Evolutionary conservation across 495 filamentous ascomycete species (phyloP), one percentile per base, ranked within the genome.

Genomic region (Darksidea phi): DNA sequence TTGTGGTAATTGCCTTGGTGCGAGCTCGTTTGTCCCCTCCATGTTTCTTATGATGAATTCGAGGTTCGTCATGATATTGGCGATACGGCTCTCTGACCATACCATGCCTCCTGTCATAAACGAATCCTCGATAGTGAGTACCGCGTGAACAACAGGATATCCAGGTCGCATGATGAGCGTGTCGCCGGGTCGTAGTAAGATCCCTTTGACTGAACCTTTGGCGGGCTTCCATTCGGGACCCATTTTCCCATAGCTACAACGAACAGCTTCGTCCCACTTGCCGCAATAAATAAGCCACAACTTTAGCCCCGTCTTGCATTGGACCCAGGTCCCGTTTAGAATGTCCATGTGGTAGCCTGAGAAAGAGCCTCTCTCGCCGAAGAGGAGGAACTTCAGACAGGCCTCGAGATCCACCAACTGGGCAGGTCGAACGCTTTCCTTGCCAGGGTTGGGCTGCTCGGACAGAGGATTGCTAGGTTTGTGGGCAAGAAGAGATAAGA

Each of bases 91-190:
- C 42, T 45, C 42, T 13, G 42, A 13, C 42, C 42, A 45, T 45
- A 45, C 15, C 42, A 45, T 45, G 42, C 42, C 42, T 4, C 42
- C 42, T 5, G 42, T 45, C 42, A 45, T 45, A 13, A 45, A 45
- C 4, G 42, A 17, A 13, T 45, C 42, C 42, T 45, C 42, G 42
- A 45, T 45, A 4, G 42, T 45, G 15, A 45, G 42, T 45, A 45
- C 42, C 15, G 42, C 42, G 20, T 45, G 42, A 13, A 45, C 15
- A 17, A 45, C 42, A 4, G 3, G 42, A 13, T 45, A 45, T 13
- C 42, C 42, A 13, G 42, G 42, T 13, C 42, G 42, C 42, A 45
- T 45, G 20, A 45, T 45, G 42, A 45, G 42, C 4, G 42, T 45
- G 42, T 45, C 42, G 42, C 42, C 42, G 4, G 42, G 42, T 13